These are phyloP conservation scores for Daedalea quercina DNA, from an alignment of 768 basidiomycete genomes.

Conservation along the genomic window DNA sequence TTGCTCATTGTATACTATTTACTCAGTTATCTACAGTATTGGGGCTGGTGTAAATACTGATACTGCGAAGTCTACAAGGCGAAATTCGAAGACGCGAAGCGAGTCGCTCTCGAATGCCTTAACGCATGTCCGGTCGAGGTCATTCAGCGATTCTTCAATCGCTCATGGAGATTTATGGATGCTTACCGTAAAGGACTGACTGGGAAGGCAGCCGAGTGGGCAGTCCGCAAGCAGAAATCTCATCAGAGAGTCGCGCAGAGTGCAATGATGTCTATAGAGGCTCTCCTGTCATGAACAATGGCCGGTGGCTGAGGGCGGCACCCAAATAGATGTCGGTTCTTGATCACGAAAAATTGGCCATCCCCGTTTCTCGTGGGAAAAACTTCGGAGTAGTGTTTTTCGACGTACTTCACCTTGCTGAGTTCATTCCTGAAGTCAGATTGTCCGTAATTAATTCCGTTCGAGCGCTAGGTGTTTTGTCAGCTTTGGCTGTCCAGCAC, in stretches of 20 bases:
- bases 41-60: slow-evolving; percentile 31
- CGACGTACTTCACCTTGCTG: too few species aligned
- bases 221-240: slow-evolving; percentile 28
- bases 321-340: too few species aligned
- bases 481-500: too few species aligned
- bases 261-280: slow-evolving; percentile 30
- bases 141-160: slow-evolving; percentile 30
- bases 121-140: slow-evolving; percentile 32
- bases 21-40: slow-evolving; percentile 15
- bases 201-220: slow-evolving; percentile 33
- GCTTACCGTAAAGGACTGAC: slow-evolving; percentile 30
- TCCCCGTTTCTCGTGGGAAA: too few species aligned
- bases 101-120: slow-evolving; percentile 20
- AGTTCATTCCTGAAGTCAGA: too few species aligned
- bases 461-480: too few species aligned
- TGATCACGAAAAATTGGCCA: too few species aligned
- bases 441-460: too few species aligned
- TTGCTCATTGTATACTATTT: neutral
- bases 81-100: slow-evolving; percentile 27
- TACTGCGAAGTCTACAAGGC: slow-evolving; percentile 26
- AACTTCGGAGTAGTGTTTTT: too few species aligned
- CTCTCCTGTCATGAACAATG: slow-evolving; percentile 15
- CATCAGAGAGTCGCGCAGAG: slow-evolving; percentile 18
- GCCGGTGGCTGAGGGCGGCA: neutral
- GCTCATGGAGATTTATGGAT: slow-evolving; percentile 29